Evolutionary conservation across 2,329 filamentous ascomycete species (phyloP).

Genomic region (Huntiella omanensis): DNA sequence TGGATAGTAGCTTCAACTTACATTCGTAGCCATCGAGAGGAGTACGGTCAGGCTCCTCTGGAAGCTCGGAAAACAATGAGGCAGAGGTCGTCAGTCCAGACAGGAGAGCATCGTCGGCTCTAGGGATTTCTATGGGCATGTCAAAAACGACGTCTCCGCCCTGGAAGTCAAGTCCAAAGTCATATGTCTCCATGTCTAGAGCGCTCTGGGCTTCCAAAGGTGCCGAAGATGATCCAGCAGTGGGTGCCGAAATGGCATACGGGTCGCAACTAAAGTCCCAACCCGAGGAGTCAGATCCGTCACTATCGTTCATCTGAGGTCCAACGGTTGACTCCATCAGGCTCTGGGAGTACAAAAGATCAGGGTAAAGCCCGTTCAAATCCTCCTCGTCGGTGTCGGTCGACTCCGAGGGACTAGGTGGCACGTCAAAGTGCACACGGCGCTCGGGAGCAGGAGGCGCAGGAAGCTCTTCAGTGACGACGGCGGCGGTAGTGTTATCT

Average conservation of each 20-base stretch:
- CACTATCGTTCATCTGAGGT: slow-evolving; percentile 52
- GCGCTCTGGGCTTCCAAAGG: slow-evolving; percentile 20
- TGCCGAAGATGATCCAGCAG: no score
- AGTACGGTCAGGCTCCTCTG: slow-evolving; percentile 20
- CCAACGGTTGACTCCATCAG: slow-evolving; percentile 54
- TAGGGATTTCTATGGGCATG: slow-evolving; percentile 25
- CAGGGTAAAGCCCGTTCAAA: slow-evolving; percentile 48
- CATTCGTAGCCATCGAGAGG: slow-evolving; percentile 37
- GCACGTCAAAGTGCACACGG: slow-evolving; percentile 56
- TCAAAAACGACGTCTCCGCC: slow-evolving; percentile 13
- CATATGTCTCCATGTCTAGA: slow-evolving; percentile 11
- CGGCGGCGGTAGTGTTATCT: neutral
- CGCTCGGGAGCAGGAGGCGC: slow-evolving; percentile 23
- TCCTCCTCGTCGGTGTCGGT: slow-evolving; percentile 37
- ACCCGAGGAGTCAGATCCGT: slow-evolving; percentile 37
- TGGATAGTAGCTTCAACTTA: slow-evolving; percentile 16
- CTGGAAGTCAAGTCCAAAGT: neutral
- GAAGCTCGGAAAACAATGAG: slow-evolving; percentile 2
- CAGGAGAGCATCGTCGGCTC: slow-evolving; percentile 13
- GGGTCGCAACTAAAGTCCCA: slow-evolving; percentile 40
- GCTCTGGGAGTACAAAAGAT: slow-evolving; percentile 62
- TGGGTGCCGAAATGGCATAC: slow-evolving; percentile 15
- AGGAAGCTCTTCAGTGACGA: neutral
- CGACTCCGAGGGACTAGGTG: slow-evolving; percentile 43
- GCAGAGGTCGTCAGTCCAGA: neutral